Percentiles rank a stretch among this genome's conserved stretches.
Evolutionary conservation across 108 stramenopile genomes (phyloP).

Genomic region (Pseudonitzschia delicatissima): DNA sequence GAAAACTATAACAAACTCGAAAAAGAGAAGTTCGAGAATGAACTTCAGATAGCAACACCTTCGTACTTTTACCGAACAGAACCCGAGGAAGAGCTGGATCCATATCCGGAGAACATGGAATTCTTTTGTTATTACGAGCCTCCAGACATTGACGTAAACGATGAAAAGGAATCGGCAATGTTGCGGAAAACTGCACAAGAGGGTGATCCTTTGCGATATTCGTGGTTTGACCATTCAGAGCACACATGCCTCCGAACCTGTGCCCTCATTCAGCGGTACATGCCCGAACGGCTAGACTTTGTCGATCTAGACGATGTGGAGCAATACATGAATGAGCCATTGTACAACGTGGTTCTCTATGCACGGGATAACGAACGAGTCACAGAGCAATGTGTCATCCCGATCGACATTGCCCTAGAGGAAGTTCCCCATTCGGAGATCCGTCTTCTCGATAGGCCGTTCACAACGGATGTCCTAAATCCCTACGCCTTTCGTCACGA

Average conservation of each 20-base stretch:
- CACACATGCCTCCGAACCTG: neutral
- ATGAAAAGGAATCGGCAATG: neutral
- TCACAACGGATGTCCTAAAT: too few species aligned
- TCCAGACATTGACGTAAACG: neutral
- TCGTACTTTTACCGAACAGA: too few species aligned
- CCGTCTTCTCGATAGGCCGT: too few species aligned
- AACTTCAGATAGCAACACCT: too few species aligned
- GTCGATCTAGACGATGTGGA: too few species aligned
- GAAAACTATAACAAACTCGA: neutral
- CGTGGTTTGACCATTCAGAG: neutral
- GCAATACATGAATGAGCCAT: too few species aligned
- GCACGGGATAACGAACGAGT: neutral
- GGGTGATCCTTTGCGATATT: neutral
- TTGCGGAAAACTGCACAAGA: neutral
- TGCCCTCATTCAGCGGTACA: neutral
- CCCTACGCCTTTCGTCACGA: too few species aligned
- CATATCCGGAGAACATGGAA: constrained; percentile 23
- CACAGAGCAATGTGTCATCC: neutral
- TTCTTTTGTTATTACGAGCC: constrained; percentile 17
- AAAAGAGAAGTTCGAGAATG: neutral
- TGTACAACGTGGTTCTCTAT: neutral
- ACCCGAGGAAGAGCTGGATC: constrained; percentile 22
- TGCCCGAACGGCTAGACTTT: neutral
- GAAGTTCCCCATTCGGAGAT: too few species aligned
- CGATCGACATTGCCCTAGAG: too few species aligned